Evolutionary conservation across 1,139 yeast species (phyloP).

Genomic region (Kluyveromyces sp.): DNA sequence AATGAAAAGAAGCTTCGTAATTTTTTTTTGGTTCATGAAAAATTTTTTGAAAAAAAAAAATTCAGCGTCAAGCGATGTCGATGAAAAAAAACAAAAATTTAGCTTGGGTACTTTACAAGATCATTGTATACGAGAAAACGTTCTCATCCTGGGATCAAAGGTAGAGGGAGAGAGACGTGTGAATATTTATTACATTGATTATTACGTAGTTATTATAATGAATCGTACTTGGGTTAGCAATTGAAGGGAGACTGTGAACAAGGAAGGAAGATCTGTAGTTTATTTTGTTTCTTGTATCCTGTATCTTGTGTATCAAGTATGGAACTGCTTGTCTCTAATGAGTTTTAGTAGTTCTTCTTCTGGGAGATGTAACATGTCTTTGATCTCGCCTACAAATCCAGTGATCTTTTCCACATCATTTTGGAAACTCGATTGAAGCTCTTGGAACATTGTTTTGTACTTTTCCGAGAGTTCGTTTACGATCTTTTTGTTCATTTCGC

Average conservation of each 20-base stretch:
- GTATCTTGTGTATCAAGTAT: not conserved
- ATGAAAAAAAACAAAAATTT: not conserved
- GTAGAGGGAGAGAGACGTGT: too few species aligned
- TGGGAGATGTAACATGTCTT: conserved; percentile 29
- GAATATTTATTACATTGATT: too few species aligned
- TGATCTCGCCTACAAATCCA: conserved; percentile 29
- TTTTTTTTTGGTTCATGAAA: conserved; percentile 5
- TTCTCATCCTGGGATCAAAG: too few species aligned
- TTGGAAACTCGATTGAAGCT: conserved; percentile 29
- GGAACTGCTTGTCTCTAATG: conserved; percentile 24
- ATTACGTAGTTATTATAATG: too few species aligned
- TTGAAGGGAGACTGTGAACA: not conserved
- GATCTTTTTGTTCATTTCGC: conserved; percentile 31
- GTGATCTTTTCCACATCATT: conserved; percentile 32
- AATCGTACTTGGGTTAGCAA: not conserved
- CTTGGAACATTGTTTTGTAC: conserved; percentile 28
- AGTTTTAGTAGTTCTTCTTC: conserved; percentile 28
- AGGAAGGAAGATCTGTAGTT: not conserved
- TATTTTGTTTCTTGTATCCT: not conserved
- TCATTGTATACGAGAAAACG: not conserved
- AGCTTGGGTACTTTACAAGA: conserved; percentile 1
- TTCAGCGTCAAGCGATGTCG: not conserved
- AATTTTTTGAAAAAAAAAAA: conserved; percentile 2
- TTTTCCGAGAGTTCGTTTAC: conserved; percentile 29
- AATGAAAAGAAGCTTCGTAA: not conserved